Evolutionary conservation across 495 filamentous ascomycete species (phyloP), one percentile per base, ranked within the genome.

Genomic region (Trypethelium eluteriae): DNA sequence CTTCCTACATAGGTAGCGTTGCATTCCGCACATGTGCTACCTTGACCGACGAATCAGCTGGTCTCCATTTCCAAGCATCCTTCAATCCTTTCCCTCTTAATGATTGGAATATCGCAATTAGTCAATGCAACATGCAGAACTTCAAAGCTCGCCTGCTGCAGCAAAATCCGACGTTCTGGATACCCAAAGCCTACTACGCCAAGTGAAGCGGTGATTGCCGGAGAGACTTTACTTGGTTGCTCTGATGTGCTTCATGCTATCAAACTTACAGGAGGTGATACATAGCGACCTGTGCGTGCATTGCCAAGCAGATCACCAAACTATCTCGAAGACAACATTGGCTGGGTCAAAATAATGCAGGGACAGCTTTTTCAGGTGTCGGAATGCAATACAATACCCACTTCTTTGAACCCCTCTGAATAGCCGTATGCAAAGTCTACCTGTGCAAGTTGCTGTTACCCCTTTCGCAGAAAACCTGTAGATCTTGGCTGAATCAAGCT

Each of bases 261-360:
- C 5, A n/a, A 53, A 10, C 32, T 9, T 34, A 59, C 53, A 59
- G 53, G 34, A 59, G 53, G 36, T 59, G 53, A 59, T 59, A 59
- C 53, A 34, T 59, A 18, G 53, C 53, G 11, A 59, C 53, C 34
- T 59, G 36, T 7, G 32, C 14, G 25, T 59, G 32, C 14, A 32
- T 36, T 14, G 53, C 53, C 53, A 34, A 59, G 53, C 32, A 11
- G 53, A 14, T 14, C 49, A 53, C 5, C n/a, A 14, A 53, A 53
- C 6, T 44, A 14, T 14, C 41, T 44, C 41, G 25, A 25, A 25
- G 25, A 25, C 25, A 25, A 25, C 1, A 25, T 25, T 25, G 25
- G 25, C 25, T 25, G 25, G 25, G 25, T 25, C 25, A 25, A 25
- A 25, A 25, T 25, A 25, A 25, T 25, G 25, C 25, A 25, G 25